Conservation (phyloP, 1,284 basidiomycete genomes). For the Melampsora americana region DNA sequence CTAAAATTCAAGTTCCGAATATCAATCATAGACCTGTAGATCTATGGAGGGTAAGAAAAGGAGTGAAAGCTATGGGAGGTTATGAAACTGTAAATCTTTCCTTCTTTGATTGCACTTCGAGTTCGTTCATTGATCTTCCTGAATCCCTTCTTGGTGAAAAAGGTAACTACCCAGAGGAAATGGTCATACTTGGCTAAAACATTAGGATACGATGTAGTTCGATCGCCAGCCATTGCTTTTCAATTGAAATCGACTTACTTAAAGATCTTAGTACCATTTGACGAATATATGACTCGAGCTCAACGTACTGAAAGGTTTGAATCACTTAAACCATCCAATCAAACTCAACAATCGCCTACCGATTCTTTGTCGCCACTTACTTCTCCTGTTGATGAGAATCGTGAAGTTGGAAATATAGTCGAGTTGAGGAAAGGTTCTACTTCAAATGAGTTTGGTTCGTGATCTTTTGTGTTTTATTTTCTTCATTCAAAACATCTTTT, state of each 20-base stretch:
- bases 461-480: not conserved
- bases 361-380: slow-evolving; percentile 39
- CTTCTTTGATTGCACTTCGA: not conserved
- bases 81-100: slow-evolving; percentile 59
- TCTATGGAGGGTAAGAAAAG: slow-evolving; percentile 85
- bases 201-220: slow-evolving; percentile 67
- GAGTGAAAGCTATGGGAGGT: slow-evolving; percentile 82
- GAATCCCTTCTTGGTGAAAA: no score
- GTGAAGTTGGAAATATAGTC: not conserved
- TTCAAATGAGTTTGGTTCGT: not conserved
- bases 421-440: slow-evolving; percentile 3
- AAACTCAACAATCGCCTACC: slow-evolving; percentile 12
- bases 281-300: slow-evolving; percentile 69
- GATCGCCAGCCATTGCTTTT: slow-evolving; percentile 74
- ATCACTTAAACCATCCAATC: not conserved
- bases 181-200: slow-evolving; percentile 80
- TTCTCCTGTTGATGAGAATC: slow-evolving; percentile 24
- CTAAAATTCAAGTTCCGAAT: slow-evolving; percentile 66
- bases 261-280: slow-evolving; percentile 87
- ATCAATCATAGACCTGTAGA: slow-evolving; percentile 89
- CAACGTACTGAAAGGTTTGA: slow-evolving; percentile 3
- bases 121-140: no score
- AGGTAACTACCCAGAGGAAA: slow-evolving; percentile 74
- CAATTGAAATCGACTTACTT: slow-evolving; percentile 85
- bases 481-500: no score